phyloP scores from a whole-genome alignment of 2,329 filamentous ascomycete species.

The Fusarium zealandicum region DNA sequence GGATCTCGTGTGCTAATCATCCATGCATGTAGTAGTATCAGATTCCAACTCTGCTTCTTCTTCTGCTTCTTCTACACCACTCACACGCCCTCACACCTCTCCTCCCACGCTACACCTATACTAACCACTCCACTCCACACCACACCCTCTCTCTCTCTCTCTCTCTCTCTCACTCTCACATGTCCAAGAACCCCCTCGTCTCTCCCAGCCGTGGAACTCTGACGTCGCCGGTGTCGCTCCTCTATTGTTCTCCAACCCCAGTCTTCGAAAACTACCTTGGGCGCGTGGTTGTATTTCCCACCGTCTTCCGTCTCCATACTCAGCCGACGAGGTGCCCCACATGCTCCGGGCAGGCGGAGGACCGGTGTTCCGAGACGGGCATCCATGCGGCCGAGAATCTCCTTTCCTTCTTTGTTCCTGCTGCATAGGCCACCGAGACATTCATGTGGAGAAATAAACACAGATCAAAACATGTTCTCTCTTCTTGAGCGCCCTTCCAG shows the following conservation, averaged over 20 bases:
- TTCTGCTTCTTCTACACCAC: background rate
- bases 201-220: conserved; percentile 2
- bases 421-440: too few species aligned
- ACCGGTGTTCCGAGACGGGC: conserved; percentile 27
- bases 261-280: too few species aligned
- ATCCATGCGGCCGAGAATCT: conserved; percentile 39
- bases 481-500: too few species aligned
- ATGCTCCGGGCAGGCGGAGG: conserved; percentile 41
- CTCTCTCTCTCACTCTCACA: conserved; percentile 6
- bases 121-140: conserved; percentile 4
- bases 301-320: background rate
- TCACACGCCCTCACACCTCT: conserved; percentile 4
- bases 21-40: conserved; percentile 33
- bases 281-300: too few species aligned
- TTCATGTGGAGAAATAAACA: too few species aligned
- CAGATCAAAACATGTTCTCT: too few species aligned
- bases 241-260: background rate
- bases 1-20: too few species aligned
- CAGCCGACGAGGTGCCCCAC: conserved; percentile 18
- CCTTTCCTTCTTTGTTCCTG: background rate
- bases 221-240: conserved; percentile 23
- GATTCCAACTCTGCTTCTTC: conserved; percentile 1
- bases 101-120: conserved; percentile 6
- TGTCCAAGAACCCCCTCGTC: background rate
- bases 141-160: conserved; percentile 2